Conservation (phyloP, 768 basidiomycete species). For the Boletus vermiculosoides region DNA sequence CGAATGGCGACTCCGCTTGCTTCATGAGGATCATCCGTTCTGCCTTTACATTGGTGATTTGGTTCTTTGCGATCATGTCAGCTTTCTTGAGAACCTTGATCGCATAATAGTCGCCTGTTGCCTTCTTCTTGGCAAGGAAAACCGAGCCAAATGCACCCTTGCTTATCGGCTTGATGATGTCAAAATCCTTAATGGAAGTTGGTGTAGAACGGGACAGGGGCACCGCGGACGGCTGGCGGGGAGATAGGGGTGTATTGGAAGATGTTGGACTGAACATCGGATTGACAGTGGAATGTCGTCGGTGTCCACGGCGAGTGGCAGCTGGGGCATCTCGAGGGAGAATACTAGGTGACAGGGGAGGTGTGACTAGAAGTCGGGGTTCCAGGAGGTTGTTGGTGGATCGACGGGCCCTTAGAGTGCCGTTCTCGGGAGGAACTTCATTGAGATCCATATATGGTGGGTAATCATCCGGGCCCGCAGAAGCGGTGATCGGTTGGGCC, state of each 20-base stretch:
- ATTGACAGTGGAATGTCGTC: conserved; percentile 72
- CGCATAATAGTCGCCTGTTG: conserved; percentile 97
- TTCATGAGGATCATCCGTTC: conserved; percentile 99
- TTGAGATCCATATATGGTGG: conserved; percentile 69
- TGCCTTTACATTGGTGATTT: conserved; percentile 99
- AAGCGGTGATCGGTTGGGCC: conserved; percentile 79
- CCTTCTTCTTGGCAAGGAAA: conserved; percentile 97
- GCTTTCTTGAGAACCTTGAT: conserved; percentile 99
- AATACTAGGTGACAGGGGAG: conserved; percentile 63
- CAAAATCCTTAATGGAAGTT: conserved; percentile 97
- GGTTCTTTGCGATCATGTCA: conserved; percentile 99
- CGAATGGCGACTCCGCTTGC: conserved; percentile 97
- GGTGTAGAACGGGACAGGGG: conserved; percentile 77
- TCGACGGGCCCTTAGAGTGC: conserved; percentile 60
- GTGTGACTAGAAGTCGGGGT: conserved; percentile 67
- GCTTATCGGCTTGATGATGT: conserved; percentile 98
- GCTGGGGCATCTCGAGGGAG: conserved; percentile 51
- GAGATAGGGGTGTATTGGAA: conserved; percentile 67
- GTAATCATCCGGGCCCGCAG: conserved; percentile 55
- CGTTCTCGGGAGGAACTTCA: conserved; percentile 39
- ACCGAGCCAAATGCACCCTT: conserved; percentile 99
- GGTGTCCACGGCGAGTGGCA: conserved; percentile 53
- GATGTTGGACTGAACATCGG: conserved; percentile 57
- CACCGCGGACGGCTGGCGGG: conserved; percentile 75
- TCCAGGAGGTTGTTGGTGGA: conserved; percentile 64